A percentile compares a stretch with the other conserved stretches of the same genome.
phyloP scores from a whole-genome alignment of 768 basidiomycete genomes.

The Lactarius psammicola region DNA sequence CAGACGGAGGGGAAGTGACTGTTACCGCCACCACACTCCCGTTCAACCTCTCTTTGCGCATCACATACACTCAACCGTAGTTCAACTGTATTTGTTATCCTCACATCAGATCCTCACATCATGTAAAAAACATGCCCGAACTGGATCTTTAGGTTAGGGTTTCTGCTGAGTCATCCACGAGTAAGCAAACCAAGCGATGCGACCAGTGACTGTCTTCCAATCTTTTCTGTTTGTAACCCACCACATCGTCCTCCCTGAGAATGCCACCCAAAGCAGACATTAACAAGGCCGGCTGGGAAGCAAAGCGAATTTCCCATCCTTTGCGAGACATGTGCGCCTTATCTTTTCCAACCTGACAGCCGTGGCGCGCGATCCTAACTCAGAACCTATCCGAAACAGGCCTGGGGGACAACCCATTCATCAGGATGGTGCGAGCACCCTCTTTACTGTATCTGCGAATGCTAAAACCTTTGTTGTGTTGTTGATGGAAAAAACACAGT shows the following conservation, averaged over 20 bases:
- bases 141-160: constrained; percentile 12
- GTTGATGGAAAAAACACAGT: constrained; percentile 45
- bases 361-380: too few species aligned
- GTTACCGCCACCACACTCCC: constrained; percentile 90
- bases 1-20: constrained; percentile 71
- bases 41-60: constrained; percentile 72
- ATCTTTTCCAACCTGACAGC: background rate
- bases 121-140: constrained; percentile 1
- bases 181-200: background rate
- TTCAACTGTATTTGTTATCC: constrained; percentile 1
- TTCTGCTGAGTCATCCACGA: constrained; percentile 14
- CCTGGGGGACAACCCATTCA: constrained; percentile 87
- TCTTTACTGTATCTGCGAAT: too few species aligned
- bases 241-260: background rate
- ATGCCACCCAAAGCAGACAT: constrained; percentile 88
- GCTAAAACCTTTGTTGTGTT: background rate
- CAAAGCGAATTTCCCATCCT: constrained; percentile 92
- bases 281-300: constrained; percentile 94
- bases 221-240: background rate
- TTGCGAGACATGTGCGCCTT: constrained; percentile 80
- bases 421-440: constrained; percentile 74
- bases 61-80: constrained; percentile 48
- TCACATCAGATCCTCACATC: background rate
- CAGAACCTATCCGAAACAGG: constrained; percentile 45
- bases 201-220: background rate